A percentile compares a stretch with the other conserved stretches of the same genome.
Evolutionary conservation across 768 basidiomycete species (phyloP).

Genomic region (Mycena leptocephala): DNA sequence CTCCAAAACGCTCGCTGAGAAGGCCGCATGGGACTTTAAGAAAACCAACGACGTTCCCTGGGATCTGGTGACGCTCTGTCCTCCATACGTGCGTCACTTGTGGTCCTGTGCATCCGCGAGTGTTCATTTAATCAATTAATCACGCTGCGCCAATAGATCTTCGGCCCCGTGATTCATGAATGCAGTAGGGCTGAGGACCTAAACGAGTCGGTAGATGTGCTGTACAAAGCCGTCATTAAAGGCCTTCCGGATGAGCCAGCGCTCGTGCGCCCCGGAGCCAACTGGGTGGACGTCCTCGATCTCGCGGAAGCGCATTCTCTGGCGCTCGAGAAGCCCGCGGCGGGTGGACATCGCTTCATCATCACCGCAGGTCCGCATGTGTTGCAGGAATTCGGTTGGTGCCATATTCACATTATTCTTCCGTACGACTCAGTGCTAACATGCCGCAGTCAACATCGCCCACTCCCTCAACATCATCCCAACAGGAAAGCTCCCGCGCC

Average conservation of each 20-base stretch:
- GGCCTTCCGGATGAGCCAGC: not conserved
- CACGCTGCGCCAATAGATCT: not conserved
- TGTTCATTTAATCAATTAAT: not conserved
- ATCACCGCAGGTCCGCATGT: constrained; percentile 5
- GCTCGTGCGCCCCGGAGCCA: not conserved
- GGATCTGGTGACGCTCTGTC: constrained; percentile 10
- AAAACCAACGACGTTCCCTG: not conserved
- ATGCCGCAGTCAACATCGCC: constrained; percentile 4
- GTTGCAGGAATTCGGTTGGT: constrained; percentile 11
- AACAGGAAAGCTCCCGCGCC: not conserved
- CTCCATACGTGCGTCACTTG: not conserved
- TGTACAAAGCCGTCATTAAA: constrained; percentile 9
- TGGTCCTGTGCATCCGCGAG: not conserved
- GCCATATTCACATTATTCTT: not conserved
- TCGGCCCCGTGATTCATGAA: not conserved
- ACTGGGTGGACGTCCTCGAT: constrained; percentile 5
- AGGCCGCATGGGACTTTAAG: not conserved
- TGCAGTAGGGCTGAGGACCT: not conserved
- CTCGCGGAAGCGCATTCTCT: constrained; percentile 1
- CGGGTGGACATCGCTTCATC: constrained; percentile 5
- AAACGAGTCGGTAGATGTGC: constrained; percentile 4
- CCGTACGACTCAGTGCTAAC: not conserved
- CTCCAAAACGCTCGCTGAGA: not conserved
- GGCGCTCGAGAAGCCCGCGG: not conserved
- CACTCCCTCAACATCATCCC: not conserved